Percentiles rank a stretch among this genome's conserved stretches.
Conservation (phyloP, 2,329 filamentous ascomycete species). For the Graphilbum sp. region DNA sequence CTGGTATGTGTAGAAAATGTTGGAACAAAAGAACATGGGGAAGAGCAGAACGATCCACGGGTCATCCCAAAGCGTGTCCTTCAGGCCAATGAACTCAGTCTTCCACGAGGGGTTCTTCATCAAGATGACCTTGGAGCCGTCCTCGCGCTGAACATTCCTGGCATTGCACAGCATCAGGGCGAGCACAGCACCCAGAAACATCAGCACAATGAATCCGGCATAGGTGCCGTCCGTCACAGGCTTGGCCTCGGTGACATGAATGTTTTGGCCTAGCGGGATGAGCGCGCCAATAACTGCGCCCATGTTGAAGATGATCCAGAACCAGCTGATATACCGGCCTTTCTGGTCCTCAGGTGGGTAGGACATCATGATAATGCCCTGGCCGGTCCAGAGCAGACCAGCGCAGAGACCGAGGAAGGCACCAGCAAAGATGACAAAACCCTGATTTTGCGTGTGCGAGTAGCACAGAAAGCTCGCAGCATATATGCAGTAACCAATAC, state of each 20-base stretch:
- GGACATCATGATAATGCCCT: constrained; percentile 78
- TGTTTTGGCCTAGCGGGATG: constrained; percentile 58
- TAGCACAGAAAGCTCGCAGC: constrained; percentile 54
- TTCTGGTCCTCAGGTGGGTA: constrained; percentile 71
- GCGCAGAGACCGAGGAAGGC: constrained; percentile 63
- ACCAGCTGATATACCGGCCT: constrained; percentile 76
- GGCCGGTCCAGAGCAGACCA: constrained; percentile 65
- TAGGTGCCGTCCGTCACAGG: constrained; percentile 12
- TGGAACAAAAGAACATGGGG: constrained; percentile 67
- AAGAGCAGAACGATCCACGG: constrained; percentile 61
- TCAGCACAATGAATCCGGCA: constrained; percentile 12
- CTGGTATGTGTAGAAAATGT: constrained; percentile 73
- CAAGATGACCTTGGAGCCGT: constrained; percentile 65
- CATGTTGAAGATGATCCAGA: constrained; percentile 92
- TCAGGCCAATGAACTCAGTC: constrained; percentile 61
- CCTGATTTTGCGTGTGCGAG: constrained; percentile 48
- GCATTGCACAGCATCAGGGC: constrained; percentile 57
- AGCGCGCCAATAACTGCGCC: constrained; percentile 74
- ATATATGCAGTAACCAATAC: constrained; percentile 63
- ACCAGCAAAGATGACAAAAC: constrained; percentile 63
- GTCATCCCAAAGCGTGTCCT: constrained; percentile 53
- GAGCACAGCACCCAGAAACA: constrained; percentile 33
- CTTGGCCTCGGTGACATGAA: constrained; percentile 23
- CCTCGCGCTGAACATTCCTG: constrained; percentile 53
- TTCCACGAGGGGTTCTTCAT: constrained; percentile 87